Base-by-base conservation (phyloP, 306 rosid species). In the Pyrus communis region DNA sequence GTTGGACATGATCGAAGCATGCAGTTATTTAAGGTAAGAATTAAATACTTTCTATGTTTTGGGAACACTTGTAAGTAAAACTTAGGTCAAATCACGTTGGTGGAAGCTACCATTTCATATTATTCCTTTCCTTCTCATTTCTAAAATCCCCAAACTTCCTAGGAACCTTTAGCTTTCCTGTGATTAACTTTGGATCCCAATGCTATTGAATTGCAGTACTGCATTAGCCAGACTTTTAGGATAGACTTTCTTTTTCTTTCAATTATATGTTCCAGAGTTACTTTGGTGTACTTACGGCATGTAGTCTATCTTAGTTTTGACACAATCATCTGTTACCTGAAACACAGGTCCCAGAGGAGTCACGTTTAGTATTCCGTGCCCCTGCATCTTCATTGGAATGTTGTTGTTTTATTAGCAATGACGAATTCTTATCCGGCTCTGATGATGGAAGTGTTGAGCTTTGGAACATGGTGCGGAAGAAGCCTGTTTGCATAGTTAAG, bases 1-100 rank as follows among this genome's bases (percentile, higher is more conserved):
- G 93, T 85, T 73, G 99, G 97, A 66, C 97, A 96, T 55, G 99
- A 95, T 81, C 93, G 97, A 79, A 90, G 83, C 70, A 86, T 95
- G 97, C 96, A 90, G 84, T 78, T 95, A 82, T 92, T 85, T 82
- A 95, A 95, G 97, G 98, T 95, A 87, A 70, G 73, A 75, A 17
- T 19, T 54, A 60, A 15, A 28, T 63, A 1, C 23, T 40, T 17
- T 33, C 62, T 10, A 17, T 9, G 10, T 27, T n/a, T 65, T 22
- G 71, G 46, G 19, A 64, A 65, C 55, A 46, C 51, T 27, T 66
- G 61, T 35, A 23, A 30, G 4, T 21, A 54, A 15, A 73, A 38
- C 35, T 73, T 7, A 18, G 43, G 11, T 40, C 67, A 40, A 49
- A 23, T 21, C 57, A 25, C 21, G 11, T 19, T 35, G 46, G 13